Evolutionary conservation across 257 asterid genomes (phyloP).

Genomic region (Handroanthus guayacan): DNA sequence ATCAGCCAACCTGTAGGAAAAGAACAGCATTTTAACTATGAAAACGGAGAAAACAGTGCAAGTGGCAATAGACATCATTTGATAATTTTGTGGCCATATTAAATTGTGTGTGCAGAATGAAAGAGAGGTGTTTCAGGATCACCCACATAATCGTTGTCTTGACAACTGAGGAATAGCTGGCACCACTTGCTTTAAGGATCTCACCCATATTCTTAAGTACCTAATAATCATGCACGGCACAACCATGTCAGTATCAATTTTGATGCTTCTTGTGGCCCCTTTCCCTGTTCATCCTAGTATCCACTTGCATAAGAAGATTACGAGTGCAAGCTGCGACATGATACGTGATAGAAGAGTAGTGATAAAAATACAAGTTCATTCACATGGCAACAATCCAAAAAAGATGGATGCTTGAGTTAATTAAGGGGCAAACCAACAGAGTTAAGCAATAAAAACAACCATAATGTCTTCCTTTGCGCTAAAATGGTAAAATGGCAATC

Average conservation of each 20-base stretch:
- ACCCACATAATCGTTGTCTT: conserved; percentile 96
- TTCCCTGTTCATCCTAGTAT: not conserved
- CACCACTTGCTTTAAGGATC: conserved; percentile 94
- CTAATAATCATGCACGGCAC: conserved; percentile 43
- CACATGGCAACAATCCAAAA: not conserved
- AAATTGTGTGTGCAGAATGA: not conserved
- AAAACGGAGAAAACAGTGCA: not conserved
- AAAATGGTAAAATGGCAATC: not conserved
- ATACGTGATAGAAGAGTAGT: not conserved
- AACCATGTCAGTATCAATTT: not conserved
- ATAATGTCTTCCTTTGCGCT: not conserved
- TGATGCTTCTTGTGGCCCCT: not conserved
- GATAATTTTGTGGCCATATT: too few species aligned
- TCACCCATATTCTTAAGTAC: conserved; percentile 96
- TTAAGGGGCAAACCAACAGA: not conserved
- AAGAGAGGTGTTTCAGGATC: conserved; percentile 13
- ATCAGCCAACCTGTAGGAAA: conserved; percentile 84
- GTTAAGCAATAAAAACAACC: not conserved
- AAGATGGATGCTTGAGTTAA: conserved; percentile 15
- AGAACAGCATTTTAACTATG: conserved; percentile 26
- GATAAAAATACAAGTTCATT: not conserved
- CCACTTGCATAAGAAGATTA: not conserved
- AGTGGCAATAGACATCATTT: not conserved
- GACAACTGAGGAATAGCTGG: conserved; percentile 86
- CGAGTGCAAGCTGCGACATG: not conserved